Percentiles rank a stretch among this genome's conserved stretches.
Evolutionary conservation across 2,329 filamentous ascomycete genomes (phyloP).

Genomic region (Aspergillus caelatus): DNA sequence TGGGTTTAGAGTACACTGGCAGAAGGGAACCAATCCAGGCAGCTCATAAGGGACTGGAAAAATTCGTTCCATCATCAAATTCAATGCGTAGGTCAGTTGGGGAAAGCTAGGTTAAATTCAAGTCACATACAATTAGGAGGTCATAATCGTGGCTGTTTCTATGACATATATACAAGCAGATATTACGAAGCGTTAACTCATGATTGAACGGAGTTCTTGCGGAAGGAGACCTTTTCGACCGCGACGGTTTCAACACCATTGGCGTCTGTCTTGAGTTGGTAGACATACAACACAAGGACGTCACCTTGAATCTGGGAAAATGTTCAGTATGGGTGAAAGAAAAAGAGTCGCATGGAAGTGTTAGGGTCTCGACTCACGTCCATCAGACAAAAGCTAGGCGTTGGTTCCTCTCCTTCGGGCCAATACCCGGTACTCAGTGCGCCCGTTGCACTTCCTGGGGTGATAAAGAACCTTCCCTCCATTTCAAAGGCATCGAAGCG

Average conservation of each 20-base stretch:
- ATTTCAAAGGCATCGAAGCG: constrained; percentile 72
- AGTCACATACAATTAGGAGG: constrained; percentile 13
- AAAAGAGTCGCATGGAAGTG: not conserved
- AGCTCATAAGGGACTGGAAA: not conserved
- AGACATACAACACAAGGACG: constrained; percentile 92
- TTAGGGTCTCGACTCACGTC: constrained; percentile 69
- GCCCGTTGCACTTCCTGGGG: constrained; percentile 69
- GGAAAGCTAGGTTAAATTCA: not conserved
- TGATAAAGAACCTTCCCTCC: constrained; percentile 73
- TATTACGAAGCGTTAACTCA: constrained; percentile 37
- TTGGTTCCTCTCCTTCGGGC: constrained; percentile 67
- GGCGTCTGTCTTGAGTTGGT: constrained; percentile 77
- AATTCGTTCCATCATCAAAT: not conserved
- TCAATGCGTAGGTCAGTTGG: not conserved
- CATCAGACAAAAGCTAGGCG: constrained; percentile 95
- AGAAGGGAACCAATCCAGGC: not conserved
- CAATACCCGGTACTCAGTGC: constrained; percentile 65
- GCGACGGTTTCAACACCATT: constrained; percentile 78
- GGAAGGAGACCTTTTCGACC: constrained; percentile 84
- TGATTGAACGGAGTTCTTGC: constrained; percentile 69
- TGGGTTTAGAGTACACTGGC: not conserved
- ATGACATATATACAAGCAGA: constrained; percentile 37
- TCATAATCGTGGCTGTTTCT: constrained; percentile 24
- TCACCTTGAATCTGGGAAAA: constrained; percentile 81
- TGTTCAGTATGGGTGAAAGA: constrained; percentile 14